Percentiles rank a stretch among this genome's conserved stretches.
These are phyloP conservation scores for Termitomyces titanicus DNA, from an alignment of 768 basidiomycete genomes.

Conservation along the genomic window DNA sequence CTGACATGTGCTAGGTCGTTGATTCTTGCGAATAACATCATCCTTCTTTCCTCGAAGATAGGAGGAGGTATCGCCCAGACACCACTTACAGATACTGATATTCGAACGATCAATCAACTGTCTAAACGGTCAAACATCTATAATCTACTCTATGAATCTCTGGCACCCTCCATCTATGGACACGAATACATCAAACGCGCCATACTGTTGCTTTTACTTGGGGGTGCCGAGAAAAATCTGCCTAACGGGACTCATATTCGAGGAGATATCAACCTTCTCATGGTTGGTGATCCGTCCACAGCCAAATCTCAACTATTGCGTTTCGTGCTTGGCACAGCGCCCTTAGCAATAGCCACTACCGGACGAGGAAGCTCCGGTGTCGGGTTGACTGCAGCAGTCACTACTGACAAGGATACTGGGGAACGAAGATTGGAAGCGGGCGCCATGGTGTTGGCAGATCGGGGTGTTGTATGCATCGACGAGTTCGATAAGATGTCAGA, in stretches of 20 bases:
- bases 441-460: conserved; percentile 98
- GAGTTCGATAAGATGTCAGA: conserved; percentile 99
- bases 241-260: conserved; percentile 97
- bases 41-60: conserved; percentile 89
- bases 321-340: conserved; percentile 94
- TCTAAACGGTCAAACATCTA: conserved; percentile 87
- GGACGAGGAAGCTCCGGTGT: conserved; percentile 98
- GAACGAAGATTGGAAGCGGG: conserved; percentile 96
- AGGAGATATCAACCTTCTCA: conserved; percentile 98
- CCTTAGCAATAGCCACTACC: conserved; percentile 96
- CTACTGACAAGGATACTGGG: conserved; percentile 96
- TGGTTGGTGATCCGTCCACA: conserved; percentile 99
- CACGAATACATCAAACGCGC: conserved; percentile 96
- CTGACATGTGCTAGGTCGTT: conserved; percentile 60
- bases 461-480: conserved; percentile 98
- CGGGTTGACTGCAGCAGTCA: conserved; percentile 97
- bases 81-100: conserved; percentile 87
- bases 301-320: conserved; percentile 96
- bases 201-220: conserved; percentile 86
- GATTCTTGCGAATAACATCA: conserved; percentile 92
- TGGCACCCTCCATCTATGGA: conserved; percentile 96
- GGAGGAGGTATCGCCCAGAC: conserved; percentile 95
- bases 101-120: conserved; percentile 93
- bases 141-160: conserved; percentile 83
- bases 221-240: conserved; percentile 97